These are phyloP conservation scores for Fusarium sp. DNA, from an alignment of 2,329 filamentous ascomycete genomes.

Conservation along the genomic window DNA sequence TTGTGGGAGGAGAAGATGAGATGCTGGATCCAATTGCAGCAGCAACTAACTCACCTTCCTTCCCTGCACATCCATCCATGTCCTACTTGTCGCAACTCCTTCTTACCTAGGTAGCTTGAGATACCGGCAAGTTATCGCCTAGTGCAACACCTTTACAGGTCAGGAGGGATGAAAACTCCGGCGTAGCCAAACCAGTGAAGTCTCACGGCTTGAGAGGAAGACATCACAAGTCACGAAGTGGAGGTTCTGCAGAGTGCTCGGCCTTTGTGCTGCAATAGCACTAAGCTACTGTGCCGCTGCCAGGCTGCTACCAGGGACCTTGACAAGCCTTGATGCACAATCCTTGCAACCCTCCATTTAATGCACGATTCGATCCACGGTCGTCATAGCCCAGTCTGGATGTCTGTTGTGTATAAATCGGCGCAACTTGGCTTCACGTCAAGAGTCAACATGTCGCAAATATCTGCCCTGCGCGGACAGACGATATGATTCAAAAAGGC, in stretches of 20 bases:
- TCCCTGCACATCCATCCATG: slow-evolving; percentile 21
- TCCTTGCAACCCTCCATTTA: slow-evolving; percentile 38
- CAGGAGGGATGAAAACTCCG: slow-evolving; percentile 30
- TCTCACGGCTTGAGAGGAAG: slow-evolving; percentile 3
- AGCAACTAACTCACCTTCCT: slow-evolving; percentile 11
- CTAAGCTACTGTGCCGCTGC: slow-evolving; percentile 37
- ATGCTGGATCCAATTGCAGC: slow-evolving; percentile 25
- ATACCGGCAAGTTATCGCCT: slow-evolving; percentile 6
- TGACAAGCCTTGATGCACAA: slow-evolving; percentile 37
- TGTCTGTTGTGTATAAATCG: slow-evolving; percentile 2
- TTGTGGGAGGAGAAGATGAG: slow-evolving; percentile 19
- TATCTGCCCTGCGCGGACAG: background rate
- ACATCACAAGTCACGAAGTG: slow-evolving; percentile 7
- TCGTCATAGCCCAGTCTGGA: slow-evolving; percentile 16
- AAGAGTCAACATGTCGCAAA: background rate
- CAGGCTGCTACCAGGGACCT: slow-evolving; percentile 41
- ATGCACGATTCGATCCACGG: slow-evolving; percentile 36
- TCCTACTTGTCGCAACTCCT: slow-evolving; percentile 15
- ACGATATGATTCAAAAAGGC: background rate
- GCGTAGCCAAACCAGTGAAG: background rate
- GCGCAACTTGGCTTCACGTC: background rate
- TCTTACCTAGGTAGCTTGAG: slow-evolving; percentile 1
- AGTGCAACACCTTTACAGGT: slow-evolving; percentile 12
- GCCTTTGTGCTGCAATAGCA: background rate
- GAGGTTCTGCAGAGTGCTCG: slow-evolving; percentile 17